These are phyloP conservation scores for Colletotrichum liriopes DNA, from an alignment of 2,329 filamentous ascomycete species.

Conservation along the genomic window DNA sequence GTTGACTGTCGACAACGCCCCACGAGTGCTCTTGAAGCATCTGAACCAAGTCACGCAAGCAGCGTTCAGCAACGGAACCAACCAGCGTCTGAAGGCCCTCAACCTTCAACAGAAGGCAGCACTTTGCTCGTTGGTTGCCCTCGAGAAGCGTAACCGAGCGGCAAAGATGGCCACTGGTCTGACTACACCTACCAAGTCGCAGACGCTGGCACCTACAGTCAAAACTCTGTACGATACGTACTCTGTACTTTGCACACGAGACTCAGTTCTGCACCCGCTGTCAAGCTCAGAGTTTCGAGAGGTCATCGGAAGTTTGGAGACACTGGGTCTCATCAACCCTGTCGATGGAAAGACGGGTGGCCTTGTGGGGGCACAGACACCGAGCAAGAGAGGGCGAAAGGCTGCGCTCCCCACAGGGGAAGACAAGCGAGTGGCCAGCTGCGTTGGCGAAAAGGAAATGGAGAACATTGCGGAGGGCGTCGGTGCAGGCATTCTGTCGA, in stretches of 20 bases:
- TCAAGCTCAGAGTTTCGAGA: conserved; percentile 95
- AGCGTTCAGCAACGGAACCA: conserved; percentile 90
- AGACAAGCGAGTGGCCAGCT: conserved; percentile 84
- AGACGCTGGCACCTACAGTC: conserved; percentile 80
- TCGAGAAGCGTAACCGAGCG: conserved; percentile 81
- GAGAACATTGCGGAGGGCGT: conserved; percentile 77
- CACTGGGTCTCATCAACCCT: conserved; percentile 82
- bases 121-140: conserved; percentile 87
- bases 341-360: conserved; percentile 80
- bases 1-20: conserved; percentile 84
- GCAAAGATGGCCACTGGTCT: conserved; percentile 60
- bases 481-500: conserved; percentile 73
- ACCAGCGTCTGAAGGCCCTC: conserved; percentile 86
- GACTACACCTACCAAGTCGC: conserved; percentile 74
- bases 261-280: conserved; percentile 91
- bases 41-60: conserved; percentile 92
- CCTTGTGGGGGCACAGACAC: conserved; percentile 76
- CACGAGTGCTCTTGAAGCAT: conserved; percentile 90
- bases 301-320: conserved; percentile 91
- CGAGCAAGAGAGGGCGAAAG: conserved; percentile 78
- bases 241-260: conserved; percentile 83
- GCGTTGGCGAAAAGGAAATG: conserved; percentile 85
- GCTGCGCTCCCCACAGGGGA: conserved; percentile 71
- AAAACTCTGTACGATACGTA: conserved; percentile 90
- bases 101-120: conserved; percentile 98